A percentile compares a stretch with the other conserved stretches of the same genome.
These are phyloP conservation scores for Phytophthora tubulina DNA, from an alignment of 352 stramenopile genomes.

Conservation along the genomic window DNA sequence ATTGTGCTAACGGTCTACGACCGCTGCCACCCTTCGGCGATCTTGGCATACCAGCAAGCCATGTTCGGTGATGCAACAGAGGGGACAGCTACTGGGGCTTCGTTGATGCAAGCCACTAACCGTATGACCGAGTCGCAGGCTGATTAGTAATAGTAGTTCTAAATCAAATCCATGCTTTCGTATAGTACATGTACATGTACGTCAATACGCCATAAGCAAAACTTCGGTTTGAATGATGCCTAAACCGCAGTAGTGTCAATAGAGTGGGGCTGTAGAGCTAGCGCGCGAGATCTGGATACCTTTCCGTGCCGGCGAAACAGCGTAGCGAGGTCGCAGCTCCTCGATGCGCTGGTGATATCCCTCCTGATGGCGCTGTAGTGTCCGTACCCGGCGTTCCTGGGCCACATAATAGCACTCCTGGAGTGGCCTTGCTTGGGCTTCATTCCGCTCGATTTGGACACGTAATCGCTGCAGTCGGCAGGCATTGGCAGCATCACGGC, in stretches of 20 bases:
- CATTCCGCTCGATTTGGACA: constrained; percentile 48
- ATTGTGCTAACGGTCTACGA: constrained; percentile 67
- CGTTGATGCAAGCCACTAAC: constrained; percentile 13
- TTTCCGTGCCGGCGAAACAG: constrained; percentile 17
- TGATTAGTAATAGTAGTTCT: constrained; percentile 16
- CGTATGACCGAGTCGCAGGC: constrained; percentile 15
- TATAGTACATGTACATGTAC: background rate
- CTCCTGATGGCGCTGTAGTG: constrained; percentile 52
- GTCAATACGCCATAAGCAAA: background rate
- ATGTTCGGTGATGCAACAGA: constrained; percentile 8
- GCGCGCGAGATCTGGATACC: constrained; percentile 12
- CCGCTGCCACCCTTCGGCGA: constrained; percentile 38
- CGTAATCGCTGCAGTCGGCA: constrained; percentile 55
- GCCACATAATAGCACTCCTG: constrained; percentile 36
- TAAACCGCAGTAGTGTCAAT: constrained; percentile 1
- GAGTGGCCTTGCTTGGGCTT: constrained; percentile 35
- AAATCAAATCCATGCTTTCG: background rate
- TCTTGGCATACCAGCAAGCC: constrained; percentile 22
- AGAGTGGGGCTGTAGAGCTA: constrained; percentile 6
- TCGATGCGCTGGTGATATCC: constrained; percentile 53
- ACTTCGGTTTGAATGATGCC: background rate
- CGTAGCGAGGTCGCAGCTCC: constrained; percentile 34
- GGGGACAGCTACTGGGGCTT: constrained; percentile 3
- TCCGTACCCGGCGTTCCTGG: constrained; percentile 52
- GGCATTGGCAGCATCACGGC: constrained; percentile 41